These are phyloP conservation scores for Umbelopsis isabellina DNA, from an alignment of 192 early-diverging fungal species.

Conservation along the genomic window DNA sequence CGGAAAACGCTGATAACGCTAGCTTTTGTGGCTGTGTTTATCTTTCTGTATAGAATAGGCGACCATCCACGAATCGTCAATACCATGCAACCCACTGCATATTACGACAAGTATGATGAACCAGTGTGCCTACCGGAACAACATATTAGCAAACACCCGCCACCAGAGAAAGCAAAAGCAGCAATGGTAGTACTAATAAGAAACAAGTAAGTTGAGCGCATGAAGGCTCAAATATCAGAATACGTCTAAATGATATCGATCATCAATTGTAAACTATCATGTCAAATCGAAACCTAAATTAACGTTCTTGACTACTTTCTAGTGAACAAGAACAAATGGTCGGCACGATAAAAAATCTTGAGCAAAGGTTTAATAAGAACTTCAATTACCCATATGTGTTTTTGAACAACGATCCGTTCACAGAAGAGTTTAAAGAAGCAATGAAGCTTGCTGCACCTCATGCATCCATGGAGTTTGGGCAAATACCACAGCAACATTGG, in stretches of 20 bases:
- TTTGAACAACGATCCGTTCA: slow-evolving; percentile 75
- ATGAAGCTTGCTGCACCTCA: slow-evolving; percentile 50
- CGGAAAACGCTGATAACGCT: slow-evolving; percentile 36
- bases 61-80: slow-evolving; percentile 30
- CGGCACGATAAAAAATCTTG: slow-evolving; percentile 57
- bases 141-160: slow-evolving; percentile 32
- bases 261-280: too few relatives aligned
- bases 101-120: slow-evolving; percentile 43
- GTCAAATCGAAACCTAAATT: too few relatives aligned
- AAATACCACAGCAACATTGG: slow-evolving; percentile 75
- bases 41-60: slow-evolving; percentile 36
- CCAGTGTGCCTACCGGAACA: slow-evolving; percentile 37
- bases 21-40: slow-evolving; percentile 30
- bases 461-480: slow-evolving; percentile 68
- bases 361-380: slow-evolving; percentile 72
- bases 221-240: background rate
- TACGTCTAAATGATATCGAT: too few relatives aligned
- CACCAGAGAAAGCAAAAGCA: slow-evolving; percentile 48
- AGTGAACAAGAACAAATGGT: slow-evolving; percentile 61
- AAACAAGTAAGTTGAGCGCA: slow-evolving; percentile 47
- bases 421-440: slow-evolving; percentile 64
- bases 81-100: slow-evolving; percentile 37
- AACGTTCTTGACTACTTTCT: background rate
- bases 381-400: slow-evolving; percentile 86
- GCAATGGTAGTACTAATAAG: slow-evolving; percentile 68